A percentile compares a stretch with the other conserved stretches of the same genome.
phyloP scores from a whole-genome alignment of 805 yeast genomes.

The Barnettozyma botsteinii region DNA sequence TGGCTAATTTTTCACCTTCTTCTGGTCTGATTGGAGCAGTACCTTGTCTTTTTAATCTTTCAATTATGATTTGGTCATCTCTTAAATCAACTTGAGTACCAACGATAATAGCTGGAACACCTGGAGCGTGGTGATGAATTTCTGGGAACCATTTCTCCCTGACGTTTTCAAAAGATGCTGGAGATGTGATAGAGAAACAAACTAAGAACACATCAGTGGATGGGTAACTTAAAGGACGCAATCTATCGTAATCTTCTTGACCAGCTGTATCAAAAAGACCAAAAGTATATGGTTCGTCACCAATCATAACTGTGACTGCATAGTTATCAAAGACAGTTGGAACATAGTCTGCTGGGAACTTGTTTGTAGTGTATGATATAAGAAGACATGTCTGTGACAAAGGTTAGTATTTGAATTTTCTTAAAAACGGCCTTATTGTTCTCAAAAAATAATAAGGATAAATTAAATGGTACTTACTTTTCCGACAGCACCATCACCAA shows the following conservation, averaged over 20 bases:
- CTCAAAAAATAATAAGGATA: neutral
- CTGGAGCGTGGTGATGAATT: slow-evolving; percentile 97
- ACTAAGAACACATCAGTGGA: slow-evolving; percentile 95
- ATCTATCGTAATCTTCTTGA: slow-evolving; percentile 97
- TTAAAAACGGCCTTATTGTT: neutral
- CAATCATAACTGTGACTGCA: slow-evolving; percentile 92
- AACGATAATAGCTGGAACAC: slow-evolving; percentile 93
- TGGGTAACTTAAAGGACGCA: slow-evolving; percentile 94
- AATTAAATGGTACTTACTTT: slow-evolving; percentile 43
- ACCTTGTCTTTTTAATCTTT: slow-evolving; percentile 86
- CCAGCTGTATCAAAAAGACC: slow-evolving; percentile 99
- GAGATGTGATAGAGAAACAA: slow-evolving; percentile 94
- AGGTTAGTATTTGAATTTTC: slow-evolving; percentile 11
- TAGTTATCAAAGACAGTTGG: slow-evolving; percentile 98
- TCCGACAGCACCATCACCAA: slow-evolving; percentile 99
- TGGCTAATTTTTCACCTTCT: slow-evolving; percentile 88
- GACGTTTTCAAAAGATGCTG: slow-evolving; percentile 95
- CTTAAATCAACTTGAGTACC: slow-evolving; percentile 96
- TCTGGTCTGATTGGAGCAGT: slow-evolving; percentile 80
- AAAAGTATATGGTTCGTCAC: slow-evolving; percentile 95
- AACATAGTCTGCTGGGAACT: slow-evolving; percentile 96
- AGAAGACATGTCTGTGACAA: slow-evolving; percentile 70
- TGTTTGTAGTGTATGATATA: slow-evolving; percentile 93
- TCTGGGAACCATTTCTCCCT: slow-evolving; percentile 99
- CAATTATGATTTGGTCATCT: slow-evolving; percentile 85